phyloP scores from a whole-genome alignment of 2,329 filamentous ascomycete species.

The Conoideocrella luteorostrata region DNA sequence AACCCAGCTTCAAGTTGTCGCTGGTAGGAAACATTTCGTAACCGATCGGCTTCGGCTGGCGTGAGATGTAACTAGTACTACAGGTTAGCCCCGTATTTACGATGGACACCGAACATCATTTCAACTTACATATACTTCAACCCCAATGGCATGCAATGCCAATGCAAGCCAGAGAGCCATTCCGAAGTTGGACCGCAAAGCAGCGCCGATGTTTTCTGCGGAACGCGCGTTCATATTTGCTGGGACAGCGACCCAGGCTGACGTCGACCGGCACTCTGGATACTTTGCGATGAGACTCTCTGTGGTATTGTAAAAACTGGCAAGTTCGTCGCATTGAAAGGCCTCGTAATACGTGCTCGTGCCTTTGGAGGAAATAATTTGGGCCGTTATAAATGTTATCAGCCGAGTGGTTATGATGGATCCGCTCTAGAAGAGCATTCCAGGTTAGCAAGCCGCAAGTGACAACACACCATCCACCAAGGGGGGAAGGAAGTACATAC shows the following conservation, averaged over 20 bases:
- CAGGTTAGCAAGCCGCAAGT: too few species aligned
- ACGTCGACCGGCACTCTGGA: conserved; percentile 35
- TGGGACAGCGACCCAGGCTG: conserved; percentile 14
- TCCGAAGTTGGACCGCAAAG: conserved; percentile 41
- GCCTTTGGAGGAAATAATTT: conserved; percentile 25
- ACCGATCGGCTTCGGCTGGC: conserved; percentile 43
- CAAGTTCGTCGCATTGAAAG: conserved; percentile 41
- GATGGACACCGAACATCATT: too few species aligned
- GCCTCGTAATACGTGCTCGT: conserved; percentile 18
- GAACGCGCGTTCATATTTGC: conserved; percentile 21
- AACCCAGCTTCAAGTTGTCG: conserved; percentile 48
- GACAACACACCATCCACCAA: too few species aligned
- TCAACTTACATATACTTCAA: conserved; percentile 39
- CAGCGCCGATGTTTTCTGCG: conserved; percentile 27
- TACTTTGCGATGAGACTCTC: conserved; percentile 26
- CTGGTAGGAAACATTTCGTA: conserved; percentile 50
- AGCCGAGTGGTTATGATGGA: conserved; percentile 44
- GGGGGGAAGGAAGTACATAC: conserved; percentile 19
- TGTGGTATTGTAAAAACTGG: conserved; percentile 24
- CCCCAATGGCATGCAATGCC: conserved; percentile 39
- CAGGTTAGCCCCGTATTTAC: too few species aligned
- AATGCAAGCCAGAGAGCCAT: conserved; percentile 45
- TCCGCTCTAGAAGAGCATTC: too few species aligned
- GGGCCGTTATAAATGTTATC: conserved; percentile 34
- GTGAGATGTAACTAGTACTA: conserved; percentile 44